A percentile compares a stretch with the other conserved stretches of the same genome.
These are phyloP conservation scores for Calonectria montana DNA, from an alignment of 2,329 filamentous ascomycete species.

Conservation along the genomic window DNA sequence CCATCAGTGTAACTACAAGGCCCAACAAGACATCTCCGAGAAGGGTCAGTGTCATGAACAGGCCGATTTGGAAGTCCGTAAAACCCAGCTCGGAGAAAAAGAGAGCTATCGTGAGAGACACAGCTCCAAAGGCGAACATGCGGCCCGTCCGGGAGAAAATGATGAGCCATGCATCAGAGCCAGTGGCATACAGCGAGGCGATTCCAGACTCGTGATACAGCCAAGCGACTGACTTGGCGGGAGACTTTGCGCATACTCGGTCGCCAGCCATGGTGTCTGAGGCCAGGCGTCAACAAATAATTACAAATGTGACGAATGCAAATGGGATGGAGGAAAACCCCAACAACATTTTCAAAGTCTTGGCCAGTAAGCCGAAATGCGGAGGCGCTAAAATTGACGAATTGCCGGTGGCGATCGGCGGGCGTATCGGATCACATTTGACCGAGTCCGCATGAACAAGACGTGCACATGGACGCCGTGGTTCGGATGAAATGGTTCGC, in stretches of 20 bases:
- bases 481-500: background rate
- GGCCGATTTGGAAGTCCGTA: conserved; percentile 68
- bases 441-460: background rate
- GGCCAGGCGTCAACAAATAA: background rate
- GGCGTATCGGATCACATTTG: conserved; percentile 6
- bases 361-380: conserved; percentile 18
- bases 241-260: conserved; percentile 13
- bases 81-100: conserved; percentile 68
- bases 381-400: conserved; percentile 8
- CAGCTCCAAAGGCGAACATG: conserved; percentile 73
- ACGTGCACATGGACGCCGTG: background rate
- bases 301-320: background rate
- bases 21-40: conserved; percentile 70
- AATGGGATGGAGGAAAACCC: background rate
- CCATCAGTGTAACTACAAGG: conserved; percentile 67
- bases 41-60: conserved; percentile 74
- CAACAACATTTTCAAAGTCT: background rate
- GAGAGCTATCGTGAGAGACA: conserved; percentile 69
- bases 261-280: background rate
- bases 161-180: conserved; percentile 48
- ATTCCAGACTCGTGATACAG: conserved; percentile 61
- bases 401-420: background rate
- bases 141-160: conserved; percentile 57
- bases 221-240: conserved; percentile 36
- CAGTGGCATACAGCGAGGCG: conserved; percentile 57